phyloP scores from a whole-genome alignment of 345 rosid genomes.

The Nephelium lappaceum region DNA sequence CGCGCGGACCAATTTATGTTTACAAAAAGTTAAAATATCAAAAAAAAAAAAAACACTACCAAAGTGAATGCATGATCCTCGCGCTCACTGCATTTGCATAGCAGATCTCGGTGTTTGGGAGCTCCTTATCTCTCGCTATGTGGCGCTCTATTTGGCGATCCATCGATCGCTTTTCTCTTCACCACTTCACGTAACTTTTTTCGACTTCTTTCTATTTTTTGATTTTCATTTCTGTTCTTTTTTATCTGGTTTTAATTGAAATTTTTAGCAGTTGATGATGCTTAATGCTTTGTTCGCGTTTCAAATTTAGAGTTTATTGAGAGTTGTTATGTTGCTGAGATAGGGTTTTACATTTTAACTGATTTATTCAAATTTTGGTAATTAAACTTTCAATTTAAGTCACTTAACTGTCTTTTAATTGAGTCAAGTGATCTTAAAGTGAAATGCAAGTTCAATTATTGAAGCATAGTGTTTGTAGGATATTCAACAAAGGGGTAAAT shows the following conservation, averaged over 20 bases:
- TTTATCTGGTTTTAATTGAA: not conserved
- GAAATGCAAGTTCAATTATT: not conserved
- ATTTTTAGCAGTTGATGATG: not conserved
- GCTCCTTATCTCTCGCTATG: conserved; percentile 25
- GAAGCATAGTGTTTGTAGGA: not conserved
- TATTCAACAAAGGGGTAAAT: not conserved
- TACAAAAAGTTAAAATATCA: not conserved
- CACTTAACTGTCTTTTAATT: not conserved
- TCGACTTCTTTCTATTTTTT: not conserved
- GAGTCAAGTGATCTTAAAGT: not conserved
- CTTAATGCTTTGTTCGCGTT: not conserved
- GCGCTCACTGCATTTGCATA: not conserved
- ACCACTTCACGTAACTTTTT: conserved; percentile 51
- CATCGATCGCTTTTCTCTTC: conserved; percentile 67
- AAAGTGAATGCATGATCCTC: not conserved
- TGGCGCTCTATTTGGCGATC: conserved; percentile 67
- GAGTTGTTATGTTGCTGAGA: not conserved
- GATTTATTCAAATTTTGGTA: not conserved
- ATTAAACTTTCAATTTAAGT: not conserved
- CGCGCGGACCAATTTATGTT: conserved; percentile 11
- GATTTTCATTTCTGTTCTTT: not conserved
- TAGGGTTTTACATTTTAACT: not conserved
- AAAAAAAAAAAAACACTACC: not conserved
- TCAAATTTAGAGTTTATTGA: not conserved
- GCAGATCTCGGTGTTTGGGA: conserved; percentile 14